Evolutionary conservation across 257 asterid genomes (phyloP), one percentile per base, ranked within the genome.

Genomic region (Lithospermum erythrorhizon): DNA sequence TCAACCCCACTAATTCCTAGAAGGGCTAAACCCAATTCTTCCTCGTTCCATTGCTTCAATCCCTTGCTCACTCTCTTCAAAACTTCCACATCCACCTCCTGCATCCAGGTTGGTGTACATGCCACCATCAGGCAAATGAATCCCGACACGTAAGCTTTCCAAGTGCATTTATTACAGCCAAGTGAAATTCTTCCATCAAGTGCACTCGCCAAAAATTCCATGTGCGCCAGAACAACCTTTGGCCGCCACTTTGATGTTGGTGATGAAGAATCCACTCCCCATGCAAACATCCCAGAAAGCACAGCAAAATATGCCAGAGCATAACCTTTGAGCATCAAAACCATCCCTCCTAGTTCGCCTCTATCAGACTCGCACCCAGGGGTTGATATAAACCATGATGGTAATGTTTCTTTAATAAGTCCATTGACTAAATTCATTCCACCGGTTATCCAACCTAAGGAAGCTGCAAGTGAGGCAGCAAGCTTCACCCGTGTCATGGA

Each of bases 121-220:
- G n/a, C 53, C 22, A 66, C 64, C 16, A 53, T 30, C 25, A 66
- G 59, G 27, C 65, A 55, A 47, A 66, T 29, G 24, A 66, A 52
- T 16, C 70, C 60, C 9, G 62, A 66, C 21, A 66, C 70, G 17
- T 66, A 66, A 11, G 65, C 64, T 48, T 47, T 66, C 70, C 70
- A 66, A 25, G 64, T 66, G 14, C 41, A 27, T 1, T 62, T 56
- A 21, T 58, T 62, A 49, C 70, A 66, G 20, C 56, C 70, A 18
- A 66, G 70, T 20, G 58, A 13, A 21, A 66, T 25, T 6, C 49
- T 14, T 27, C 70, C 58, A 49, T 49, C 49, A 11, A 58, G 32
- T 21, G 53, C 57, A 9, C 64, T 24, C 0, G 59, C 70, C 19
- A 66, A 19, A 25, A 65, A 65, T 61, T 65, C 58, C 70, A 65